Conservation (phyloP, 768 basidiomycete species). For the Amanita exitialis region DNA sequence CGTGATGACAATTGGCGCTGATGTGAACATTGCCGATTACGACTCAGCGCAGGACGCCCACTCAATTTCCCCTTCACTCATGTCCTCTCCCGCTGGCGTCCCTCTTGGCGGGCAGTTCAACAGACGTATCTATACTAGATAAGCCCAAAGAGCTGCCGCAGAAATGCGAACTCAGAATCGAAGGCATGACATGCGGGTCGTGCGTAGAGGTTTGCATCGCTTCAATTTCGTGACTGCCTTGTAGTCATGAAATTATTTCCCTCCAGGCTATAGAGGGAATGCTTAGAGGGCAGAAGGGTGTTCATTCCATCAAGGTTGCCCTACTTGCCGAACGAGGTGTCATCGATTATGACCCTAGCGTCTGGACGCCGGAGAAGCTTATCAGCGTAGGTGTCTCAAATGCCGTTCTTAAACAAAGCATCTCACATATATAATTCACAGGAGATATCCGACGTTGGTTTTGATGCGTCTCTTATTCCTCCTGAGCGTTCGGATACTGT, state of each 20-base stretch:
- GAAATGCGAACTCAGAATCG: slow-evolving; percentile 71
- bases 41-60: background rate
- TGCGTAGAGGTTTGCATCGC: slow-evolving; percentile 68
- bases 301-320: slow-evolving; percentile 86
- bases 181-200: slow-evolving; percentile 86
- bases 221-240: background rate
- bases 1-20: background rate
- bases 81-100: slow-evolving; percentile 6
- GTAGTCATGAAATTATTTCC: background rate
- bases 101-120: background rate
- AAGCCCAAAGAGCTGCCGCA: slow-evolving; percentile 22
- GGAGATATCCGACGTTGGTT: slow-evolving; percentile 92
- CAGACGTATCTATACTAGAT: slow-evolving; percentile 13
- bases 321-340: slow-evolving; percentile 92
- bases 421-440: slow-evolving; percentile 20
- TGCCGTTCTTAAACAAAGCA: background rate
- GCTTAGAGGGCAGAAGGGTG: slow-evolving; percentile 79
- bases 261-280: slow-evolving; percentile 78
- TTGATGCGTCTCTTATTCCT: slow-evolving; percentile 76
- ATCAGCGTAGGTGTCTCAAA: slow-evolving; percentile 41
- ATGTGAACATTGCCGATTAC: background rate
- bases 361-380: slow-evolving; percentile 80
- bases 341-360: slow-evolving; percentile 75
- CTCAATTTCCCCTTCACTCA: background rate
- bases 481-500: slow-evolving; percentile 54